These are phyloP conservation scores for Piper betle DNA, from an alignment of 164 flowering plant species.

Conservation along the genomic window DNA sequence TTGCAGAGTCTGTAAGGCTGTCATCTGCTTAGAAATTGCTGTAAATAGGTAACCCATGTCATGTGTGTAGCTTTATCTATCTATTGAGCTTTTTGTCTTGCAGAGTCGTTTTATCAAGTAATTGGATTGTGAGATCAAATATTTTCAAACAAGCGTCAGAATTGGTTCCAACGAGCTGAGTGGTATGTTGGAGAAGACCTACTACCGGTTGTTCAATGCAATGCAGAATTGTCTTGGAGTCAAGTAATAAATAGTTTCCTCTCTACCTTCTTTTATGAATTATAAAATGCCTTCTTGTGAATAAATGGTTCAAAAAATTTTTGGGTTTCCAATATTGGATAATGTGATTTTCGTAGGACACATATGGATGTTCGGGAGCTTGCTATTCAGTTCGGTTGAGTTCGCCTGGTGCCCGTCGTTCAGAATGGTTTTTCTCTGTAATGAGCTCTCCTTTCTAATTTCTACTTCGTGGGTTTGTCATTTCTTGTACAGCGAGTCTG, in stretches of 20 bases:
- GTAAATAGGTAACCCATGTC: slow-evolving; percentile 44
- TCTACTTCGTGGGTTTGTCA: background rate
- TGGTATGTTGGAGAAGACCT: slow-evolving; percentile 96
- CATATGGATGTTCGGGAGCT: slow-evolving; percentile 78
- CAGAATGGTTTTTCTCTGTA: slow-evolving; percentile 63
- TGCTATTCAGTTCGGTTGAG: slow-evolving; percentile 89
- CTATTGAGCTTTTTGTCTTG: background rate
- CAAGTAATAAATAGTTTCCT: slow-evolving; percentile 35
- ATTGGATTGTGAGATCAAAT: background rate
- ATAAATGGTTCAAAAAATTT: background rate
- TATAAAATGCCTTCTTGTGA: background rate
- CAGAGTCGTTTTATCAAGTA: background rate
- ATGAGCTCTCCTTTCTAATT: slow-evolving; percentile 14
- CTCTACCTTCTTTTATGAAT: background rate
- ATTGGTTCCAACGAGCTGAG: slow-evolving; percentile 65
- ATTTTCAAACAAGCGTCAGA: slow-evolving; percentile 32
- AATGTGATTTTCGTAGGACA: slow-evolving; percentile 27
- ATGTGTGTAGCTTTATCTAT: background rate
- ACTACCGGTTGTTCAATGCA: slow-evolving; percentile 63
- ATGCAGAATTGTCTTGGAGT: slow-evolving; percentile 77
- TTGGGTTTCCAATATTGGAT: too few species aligned
- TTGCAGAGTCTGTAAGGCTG: slow-evolving; percentile 68
- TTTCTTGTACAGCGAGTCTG: background rate
- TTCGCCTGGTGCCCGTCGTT: slow-evolving; percentile 71
- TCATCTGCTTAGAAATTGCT: slow-evolving; percentile 89